Base-by-base conservation (phyloP, 140 eudicot genomes). In the Oenanthe javanica region DNA sequence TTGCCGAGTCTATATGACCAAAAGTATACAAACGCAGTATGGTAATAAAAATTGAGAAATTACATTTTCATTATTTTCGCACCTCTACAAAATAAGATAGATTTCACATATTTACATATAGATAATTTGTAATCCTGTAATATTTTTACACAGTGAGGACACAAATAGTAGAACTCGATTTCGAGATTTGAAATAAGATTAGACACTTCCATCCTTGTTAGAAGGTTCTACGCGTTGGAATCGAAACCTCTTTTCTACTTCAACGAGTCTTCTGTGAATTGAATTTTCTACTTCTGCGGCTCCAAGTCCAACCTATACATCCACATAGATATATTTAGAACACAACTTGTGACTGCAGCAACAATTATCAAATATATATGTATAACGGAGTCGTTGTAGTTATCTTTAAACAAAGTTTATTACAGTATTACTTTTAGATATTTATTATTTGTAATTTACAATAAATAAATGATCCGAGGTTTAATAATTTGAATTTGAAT, bases 231-330 rank as follows among this genome's bases (percentile, higher is more conserved):
- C 5, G 25, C 14, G 4, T 31, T 61, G n/a, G 36, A 61, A 8
- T 14, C 36, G 84, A 78, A 83, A 72, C n/a, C 80, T 82, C 84
- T 61, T 72, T 77, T 84, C 90, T 48, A 45, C 84, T 79, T 87
- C 81, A 5, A 49, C 18, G 25, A 87, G 72, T 6, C 49, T 79
- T 48, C 69, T 69, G 5, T 80, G 85, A 38, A 87, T 80, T 2
- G 76, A 84, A n/a, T 76, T 73, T 64, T 87, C 88, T 23, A 87
- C 83, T 49, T 82, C 84, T 72, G 81, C 87, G 27, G 76, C 88
- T 31, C 36, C 36, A 31, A 31, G 36, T 77, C 78, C 84, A 36
- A 70, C 85, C 90, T 9, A 46, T 77, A n/a, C n/a, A n/a, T 1
- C 19, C 9, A 59, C 61, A 31, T 31, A 19, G 21, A 42, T 42